phyloP scores from a whole-genome alignment of 2,329 filamentous ascomycete species.

The Colletotrichum limetticola region DNA sequence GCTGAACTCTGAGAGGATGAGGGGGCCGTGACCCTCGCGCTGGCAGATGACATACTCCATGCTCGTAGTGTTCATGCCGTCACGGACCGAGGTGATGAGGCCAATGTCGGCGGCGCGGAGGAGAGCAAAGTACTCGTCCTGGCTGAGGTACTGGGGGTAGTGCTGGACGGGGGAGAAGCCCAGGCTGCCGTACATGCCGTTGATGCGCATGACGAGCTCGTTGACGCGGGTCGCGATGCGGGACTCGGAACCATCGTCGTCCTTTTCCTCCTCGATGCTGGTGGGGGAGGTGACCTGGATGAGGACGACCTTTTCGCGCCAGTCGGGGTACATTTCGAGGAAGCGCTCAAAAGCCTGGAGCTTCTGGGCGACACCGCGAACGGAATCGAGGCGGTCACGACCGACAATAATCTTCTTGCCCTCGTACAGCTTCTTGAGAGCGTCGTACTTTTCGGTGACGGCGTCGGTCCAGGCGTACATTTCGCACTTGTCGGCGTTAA shows the following conservation, averaged over 20 bases:
- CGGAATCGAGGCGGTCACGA: constrained; percentile 91
- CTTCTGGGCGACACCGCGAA: constrained; percentile 94
- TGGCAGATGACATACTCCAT: constrained; percentile 95
- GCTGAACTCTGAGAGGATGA: constrained; percentile 97
- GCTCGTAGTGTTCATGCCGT: constrained; percentile 98
- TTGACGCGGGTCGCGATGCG: constrained; percentile 91
- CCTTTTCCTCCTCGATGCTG: constrained; percentile 80
- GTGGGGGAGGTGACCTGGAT: constrained; percentile 95
- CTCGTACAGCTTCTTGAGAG: constrained; percentile 80
- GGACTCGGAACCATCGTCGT: constrained; percentile 71
- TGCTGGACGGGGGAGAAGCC: constrained; percentile 93
- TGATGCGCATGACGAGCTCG: constrained; percentile 90
- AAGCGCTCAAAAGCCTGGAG: constrained; percentile 94
- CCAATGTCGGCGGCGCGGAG: constrained; percentile 90
- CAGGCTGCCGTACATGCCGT: constrained; percentile 87
- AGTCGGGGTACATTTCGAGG: constrained; percentile 89
- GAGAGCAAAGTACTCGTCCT: constrained; percentile 94
- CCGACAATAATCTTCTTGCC: constrained; percentile 96
- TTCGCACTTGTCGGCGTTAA: constrained; percentile 85
- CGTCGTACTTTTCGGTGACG: constrained; percentile 77
- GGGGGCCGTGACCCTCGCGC: constrained; percentile 83
- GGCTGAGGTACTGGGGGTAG: constrained; percentile 91
- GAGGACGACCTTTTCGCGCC: constrained; percentile 90
- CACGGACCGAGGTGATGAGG: constrained; percentile 92
- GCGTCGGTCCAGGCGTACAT: constrained; percentile 77